Conservation (phyloP, 768 basidiomycete species). For the Lyophyllum semitale region DNA sequence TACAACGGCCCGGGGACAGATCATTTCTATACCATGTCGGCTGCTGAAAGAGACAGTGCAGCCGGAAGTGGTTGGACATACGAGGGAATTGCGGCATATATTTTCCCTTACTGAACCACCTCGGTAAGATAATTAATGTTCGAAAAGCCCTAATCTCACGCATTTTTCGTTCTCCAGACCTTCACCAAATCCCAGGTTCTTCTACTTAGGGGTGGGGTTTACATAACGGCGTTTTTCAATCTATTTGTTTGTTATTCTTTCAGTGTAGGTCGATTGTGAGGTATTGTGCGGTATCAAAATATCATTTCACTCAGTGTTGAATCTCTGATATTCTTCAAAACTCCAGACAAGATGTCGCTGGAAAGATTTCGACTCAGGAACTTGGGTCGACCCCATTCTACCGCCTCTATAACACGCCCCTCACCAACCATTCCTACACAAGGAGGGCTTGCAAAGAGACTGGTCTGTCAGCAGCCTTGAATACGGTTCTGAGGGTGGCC, state of each 20-base stretch:
- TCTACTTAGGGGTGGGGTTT: neutral
- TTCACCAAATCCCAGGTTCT: neutral
- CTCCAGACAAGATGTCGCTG: neutral
- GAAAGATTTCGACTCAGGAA: neutral
- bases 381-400: neutral
- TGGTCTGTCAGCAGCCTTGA: neutral
- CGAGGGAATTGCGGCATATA: slow-evolving; percentile 6
- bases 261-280: too few species aligned
- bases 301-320: too few species aligned
- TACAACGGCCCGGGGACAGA: slow-evolving; percentile 10
- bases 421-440: neutral
- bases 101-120: neutral
- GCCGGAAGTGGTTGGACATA: neutral
- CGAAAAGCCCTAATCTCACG: too few species aligned
- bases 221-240: too few species aligned
- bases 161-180: too few species aligned
- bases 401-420: neutral
- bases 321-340: too few species aligned
- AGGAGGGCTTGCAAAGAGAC: neutral
- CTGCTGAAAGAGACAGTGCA: neutral
- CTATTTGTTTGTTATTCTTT: too few species aligned
- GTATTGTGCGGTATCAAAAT: too few species aligned
- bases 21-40: slow-evolving; percentile 23
- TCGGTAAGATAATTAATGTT: neutral
- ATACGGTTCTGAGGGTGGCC: neutral